Conservation (phyloP, 164 flowering plant species). For the Amborella trichopoda region DNA sequence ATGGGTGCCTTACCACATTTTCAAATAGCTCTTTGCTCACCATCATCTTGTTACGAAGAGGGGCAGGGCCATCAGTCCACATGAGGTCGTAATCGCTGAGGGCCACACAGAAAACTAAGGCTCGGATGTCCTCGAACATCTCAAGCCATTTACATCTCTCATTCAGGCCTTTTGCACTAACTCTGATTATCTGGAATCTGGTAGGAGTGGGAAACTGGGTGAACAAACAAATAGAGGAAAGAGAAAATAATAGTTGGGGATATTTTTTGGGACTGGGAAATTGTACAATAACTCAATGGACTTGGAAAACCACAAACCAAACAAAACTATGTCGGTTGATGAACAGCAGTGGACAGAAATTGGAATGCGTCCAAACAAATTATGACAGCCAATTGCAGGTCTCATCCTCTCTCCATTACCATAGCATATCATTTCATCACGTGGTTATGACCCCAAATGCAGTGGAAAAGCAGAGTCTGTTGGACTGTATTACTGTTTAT, state of each 20-base stretch:
- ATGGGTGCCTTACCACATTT: constrained; percentile 30
- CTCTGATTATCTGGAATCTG: constrained; percentile 38
- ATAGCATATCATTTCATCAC: too few relatives aligned
- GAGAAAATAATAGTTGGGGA: too few relatives aligned
- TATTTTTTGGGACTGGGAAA: too few relatives aligned
- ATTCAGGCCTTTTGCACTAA: constrained; percentile 29
- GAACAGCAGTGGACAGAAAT: too few relatives aligned
- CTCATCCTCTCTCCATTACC: too few relatives aligned
- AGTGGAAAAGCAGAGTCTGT: too few relatives aligned
- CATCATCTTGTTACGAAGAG: constrained; percentile 33
- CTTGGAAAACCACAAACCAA: neutral
- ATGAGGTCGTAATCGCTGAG: constrained; percentile 40
- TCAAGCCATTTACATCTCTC: constrained; percentile 52
- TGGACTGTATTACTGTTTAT: too few relatives aligned
- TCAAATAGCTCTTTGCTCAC: constrained; percentile 34
- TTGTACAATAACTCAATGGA: neutral
- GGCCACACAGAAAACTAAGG: constrained; percentile 34
- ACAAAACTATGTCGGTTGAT: too few relatives aligned
- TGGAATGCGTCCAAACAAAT: too few relatives aligned
- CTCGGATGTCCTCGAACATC: constrained; percentile 49
- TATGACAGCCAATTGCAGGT: too few relatives aligned
- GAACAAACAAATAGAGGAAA: neutral
- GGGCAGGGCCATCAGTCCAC: constrained; percentile 11
- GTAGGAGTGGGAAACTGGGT: neutral
- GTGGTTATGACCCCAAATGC: too few relatives aligned